These are phyloP conservation scores for Daldinia sp. DNA, from an alignment of 2,329 filamentous ascomycete species.

Conservation along the genomic window DNA sequence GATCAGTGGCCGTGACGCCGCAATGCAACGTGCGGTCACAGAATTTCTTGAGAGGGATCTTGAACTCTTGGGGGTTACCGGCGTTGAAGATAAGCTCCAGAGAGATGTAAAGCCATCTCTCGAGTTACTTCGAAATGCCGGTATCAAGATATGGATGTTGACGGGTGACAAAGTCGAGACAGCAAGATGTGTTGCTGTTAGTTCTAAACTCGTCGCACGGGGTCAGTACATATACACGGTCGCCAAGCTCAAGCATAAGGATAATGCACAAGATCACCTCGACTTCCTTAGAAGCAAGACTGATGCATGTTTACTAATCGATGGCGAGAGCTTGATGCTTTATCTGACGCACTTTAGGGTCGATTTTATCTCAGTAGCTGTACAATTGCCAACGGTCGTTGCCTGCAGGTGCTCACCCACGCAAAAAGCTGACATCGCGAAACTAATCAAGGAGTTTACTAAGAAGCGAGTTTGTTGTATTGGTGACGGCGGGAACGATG, in stretches of 20 bases:
- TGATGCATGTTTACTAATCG: constrained; percentile 89
- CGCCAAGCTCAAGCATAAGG: constrained; percentile 83
- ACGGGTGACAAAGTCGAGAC: constrained; percentile 99
- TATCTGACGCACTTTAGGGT: constrained; percentile 85
- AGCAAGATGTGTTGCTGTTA: constrained; percentile 94
- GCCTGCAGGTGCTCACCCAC: constrained; percentile 97
- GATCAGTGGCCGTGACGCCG: constrained; percentile 81
- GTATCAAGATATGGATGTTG: constrained; percentile 99
- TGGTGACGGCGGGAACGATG: constrained; percentile 97
- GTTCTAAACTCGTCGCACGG: constrained; percentile 90
- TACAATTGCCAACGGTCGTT: constrained; percentile 89
- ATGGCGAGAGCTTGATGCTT: constrained; percentile 88
- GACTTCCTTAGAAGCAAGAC: constrained; percentile 90
- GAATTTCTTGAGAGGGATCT: constrained; percentile 88
- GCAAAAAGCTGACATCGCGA: constrained; percentile 94
- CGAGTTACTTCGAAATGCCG: constrained; percentile 93
- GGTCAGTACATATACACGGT: constrained; percentile 98
- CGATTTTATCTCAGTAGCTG: constrained; percentile 89
- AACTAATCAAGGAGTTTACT: constrained; percentile 89
- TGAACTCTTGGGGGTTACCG: constrained; percentile 95
- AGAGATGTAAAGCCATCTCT: constrained; percentile 95
- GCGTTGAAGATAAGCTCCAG: constrained; percentile 97
- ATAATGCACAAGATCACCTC: constrained; percentile 86
- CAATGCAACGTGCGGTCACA: constrained; percentile 83
- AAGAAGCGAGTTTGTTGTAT: constrained; percentile 98